These are phyloP conservation scores for Priceomyces medius DNA, from an alignment of 805 yeast species.

Conservation along the genomic window DNA sequence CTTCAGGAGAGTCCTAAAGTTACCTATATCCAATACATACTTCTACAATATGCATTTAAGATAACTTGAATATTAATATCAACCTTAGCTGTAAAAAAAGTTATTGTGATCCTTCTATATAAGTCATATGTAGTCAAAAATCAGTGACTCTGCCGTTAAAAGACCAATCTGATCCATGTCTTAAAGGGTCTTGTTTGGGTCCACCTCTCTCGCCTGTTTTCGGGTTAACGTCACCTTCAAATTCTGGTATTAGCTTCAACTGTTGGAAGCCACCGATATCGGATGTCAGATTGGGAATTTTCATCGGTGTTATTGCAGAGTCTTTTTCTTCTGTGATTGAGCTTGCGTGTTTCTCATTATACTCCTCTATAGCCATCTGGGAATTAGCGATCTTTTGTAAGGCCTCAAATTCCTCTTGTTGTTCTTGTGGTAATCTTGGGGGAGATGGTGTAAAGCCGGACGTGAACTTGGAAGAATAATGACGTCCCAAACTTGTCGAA, in stretches of 20 bases:
- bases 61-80: no score
- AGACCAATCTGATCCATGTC: conserved; percentile 83
- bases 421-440: conserved; percentile 72
- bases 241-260: conserved; percentile 84
- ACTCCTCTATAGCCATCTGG: conserved; percentile 74
- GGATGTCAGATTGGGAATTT: conserved; percentile 34
- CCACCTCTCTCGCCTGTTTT: conserved; percentile 95
- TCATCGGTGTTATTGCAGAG: conserved; percentile 4
- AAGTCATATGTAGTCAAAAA: conserved; percentile 44
- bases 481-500: conserved; percentile 3
- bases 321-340: conserved; percentile 26
- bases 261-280: conserved; percentile 65
- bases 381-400: conserved; percentile 79
- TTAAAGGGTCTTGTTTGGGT: conserved; percentile 94
- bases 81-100: no score
- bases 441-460: conserved; percentile 45
- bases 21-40: background rate
- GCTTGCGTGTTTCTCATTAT: conserved; percentile 49
- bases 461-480: conserved; percentile 21
- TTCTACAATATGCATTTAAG: no score
- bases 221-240: conserved; percentile 93
- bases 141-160: conserved; percentile 97
- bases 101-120: background rate
- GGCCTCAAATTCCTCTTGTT: conserved; percentile 88
- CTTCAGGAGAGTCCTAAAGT: background rate